These are phyloP conservation scores for Fusarium sp. DNA, from an alignment of 2,329 filamentous ascomycete genomes.

Conservation along the genomic window DNA sequence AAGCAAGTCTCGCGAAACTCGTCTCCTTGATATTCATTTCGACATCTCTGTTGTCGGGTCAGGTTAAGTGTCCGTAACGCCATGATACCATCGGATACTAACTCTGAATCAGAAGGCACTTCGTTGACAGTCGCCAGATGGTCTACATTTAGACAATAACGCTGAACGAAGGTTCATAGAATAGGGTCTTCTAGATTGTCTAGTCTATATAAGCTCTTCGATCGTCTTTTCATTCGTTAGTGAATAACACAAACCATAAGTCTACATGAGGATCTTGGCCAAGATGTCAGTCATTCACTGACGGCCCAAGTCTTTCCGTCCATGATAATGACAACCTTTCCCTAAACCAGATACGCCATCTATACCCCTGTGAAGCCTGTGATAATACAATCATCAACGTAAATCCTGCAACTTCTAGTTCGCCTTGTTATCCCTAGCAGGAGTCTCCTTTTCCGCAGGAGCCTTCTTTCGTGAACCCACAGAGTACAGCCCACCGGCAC, in stretches of 20 bases:
- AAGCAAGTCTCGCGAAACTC: neutral
- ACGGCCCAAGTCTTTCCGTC: neutral
- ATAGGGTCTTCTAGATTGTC: constrained; percentile 1
- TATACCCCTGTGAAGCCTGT: constrained; percentile 13
- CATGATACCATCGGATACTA: too few relatives aligned
- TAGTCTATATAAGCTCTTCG: constrained; percentile 1
- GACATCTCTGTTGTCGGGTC: neutral
- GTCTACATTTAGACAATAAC: neutral
- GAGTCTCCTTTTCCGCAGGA: constrained; percentile 21
- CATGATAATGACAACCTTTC: neutral
- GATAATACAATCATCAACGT: constrained; percentile 4
- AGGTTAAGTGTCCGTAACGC: neutral
- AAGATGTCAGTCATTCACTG: constrained; percentile 1
- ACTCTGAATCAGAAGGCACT: too few relatives aligned
- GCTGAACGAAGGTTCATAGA: neutral
- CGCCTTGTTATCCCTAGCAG: constrained; percentile 32
- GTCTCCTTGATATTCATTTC: neutral
- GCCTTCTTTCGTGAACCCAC: constrained; percentile 69
- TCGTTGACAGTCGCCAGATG: too few relatives aligned
- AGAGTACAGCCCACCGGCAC: constrained; percentile 91
- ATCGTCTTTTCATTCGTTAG: neutral
- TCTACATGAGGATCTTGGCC: neutral
- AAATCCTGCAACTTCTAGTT: constrained; percentile 25
- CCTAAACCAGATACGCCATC: constrained; percentile 16
- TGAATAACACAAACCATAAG: neutral